Evolutionary conservation across 148 eudicot species (phyloP), one percentile per base, ranked within the genome.

Genomic region (Spergularia marina): DNA sequence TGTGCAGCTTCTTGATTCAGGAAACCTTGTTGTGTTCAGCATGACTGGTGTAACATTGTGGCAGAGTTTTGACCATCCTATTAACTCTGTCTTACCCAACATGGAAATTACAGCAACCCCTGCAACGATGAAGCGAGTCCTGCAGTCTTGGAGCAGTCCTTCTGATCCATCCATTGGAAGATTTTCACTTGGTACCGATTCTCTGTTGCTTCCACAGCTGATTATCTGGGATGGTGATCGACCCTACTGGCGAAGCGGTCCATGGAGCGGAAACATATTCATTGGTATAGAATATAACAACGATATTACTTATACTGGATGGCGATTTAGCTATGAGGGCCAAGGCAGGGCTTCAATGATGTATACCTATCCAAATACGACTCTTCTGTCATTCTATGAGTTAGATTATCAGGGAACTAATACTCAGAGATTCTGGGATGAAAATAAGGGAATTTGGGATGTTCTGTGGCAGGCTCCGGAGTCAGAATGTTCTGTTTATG

Each of bases 11-110:
- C 63, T 85, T 11, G 89, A 85, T 44, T 16, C 76, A 0, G 95
- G 95, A 6, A 90, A 90, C 61, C 60, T 91, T 15, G 87, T 87
- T 11, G 49, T 89, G 53, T n/a, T 77, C 73, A 0, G 53, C 44
- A 47, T 17, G 49, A 20, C n/a, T 59, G 73, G 72, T 40, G 71
- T 10, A 81, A 77, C 15, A 49, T 64, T 87, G 0, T 91, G 90
- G 89, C 76, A 59, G 67, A 59, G 76, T 73, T 73, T 60, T 73
- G 76, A 73, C 9, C 36, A 73, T 25, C 68, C 64, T 8, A 73
- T 67, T 2, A 34, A 60, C 25, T 12, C 67, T 13, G 13, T 73
- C 12, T 59, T 73, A 23, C 76, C 68, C 7, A 18, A 21, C 13
- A 59, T 34, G 56, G 21, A 23, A 25, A 0, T 77, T 13, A 34